phyloP scores from a whole-genome alignment of 805 yeast species.

The Vanderwaltozyma verrucispora region DNA sequence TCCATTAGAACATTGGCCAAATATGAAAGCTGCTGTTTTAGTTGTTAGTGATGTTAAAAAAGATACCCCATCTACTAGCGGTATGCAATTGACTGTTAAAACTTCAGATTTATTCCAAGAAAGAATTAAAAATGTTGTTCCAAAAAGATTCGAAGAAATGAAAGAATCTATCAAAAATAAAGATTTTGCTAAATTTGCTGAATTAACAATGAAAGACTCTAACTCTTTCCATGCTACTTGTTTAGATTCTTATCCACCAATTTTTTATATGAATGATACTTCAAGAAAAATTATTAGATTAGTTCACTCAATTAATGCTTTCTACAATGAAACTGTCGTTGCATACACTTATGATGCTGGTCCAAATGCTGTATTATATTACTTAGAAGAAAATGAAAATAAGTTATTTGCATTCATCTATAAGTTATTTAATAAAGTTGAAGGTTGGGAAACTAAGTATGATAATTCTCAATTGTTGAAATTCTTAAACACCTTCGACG shows the following conservation, averaged over 20 bases:
- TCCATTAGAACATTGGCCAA: conserved; percentile 79
- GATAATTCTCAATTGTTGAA: conserved; percentile 19
- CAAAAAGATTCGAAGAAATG: conserved; percentile 77
- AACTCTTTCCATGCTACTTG: conserved; percentile 98
- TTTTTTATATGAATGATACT: conserved; percentile 85
- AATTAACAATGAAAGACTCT: conserved; percentile 91
- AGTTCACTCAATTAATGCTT: conserved; percentile 66
- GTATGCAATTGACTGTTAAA: conserved; percentile 91
- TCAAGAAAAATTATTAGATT: conserved; percentile 73
- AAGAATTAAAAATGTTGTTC: conserved; percentile 76
- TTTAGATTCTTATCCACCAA: conserved; percentile 90
- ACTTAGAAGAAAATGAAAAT: conserved; percentile 64
- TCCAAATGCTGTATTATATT: conserved; percentile 95
- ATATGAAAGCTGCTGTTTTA: conserved; percentile 80
- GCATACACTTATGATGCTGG: conserved; percentile 99
- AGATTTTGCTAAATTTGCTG: conserved; percentile 74
- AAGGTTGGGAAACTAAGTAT: conserved; percentile 56
- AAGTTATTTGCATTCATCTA: conserved; percentile 61
- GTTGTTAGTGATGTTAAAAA: conserved; percentile 91
- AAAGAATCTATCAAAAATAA: conserved; percentile 58
- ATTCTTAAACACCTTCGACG: conserved; percentile 22
- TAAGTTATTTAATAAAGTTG: conserved; percentile 44
- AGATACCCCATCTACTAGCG: conserved; percentile 89
- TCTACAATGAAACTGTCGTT: conserved; percentile 49
- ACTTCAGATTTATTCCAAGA: conserved; percentile 80